Evolutionary conservation across 2,329 filamentous ascomycete species (phyloP).

Genomic region (Pseudocercospora fuligena): DNA sequence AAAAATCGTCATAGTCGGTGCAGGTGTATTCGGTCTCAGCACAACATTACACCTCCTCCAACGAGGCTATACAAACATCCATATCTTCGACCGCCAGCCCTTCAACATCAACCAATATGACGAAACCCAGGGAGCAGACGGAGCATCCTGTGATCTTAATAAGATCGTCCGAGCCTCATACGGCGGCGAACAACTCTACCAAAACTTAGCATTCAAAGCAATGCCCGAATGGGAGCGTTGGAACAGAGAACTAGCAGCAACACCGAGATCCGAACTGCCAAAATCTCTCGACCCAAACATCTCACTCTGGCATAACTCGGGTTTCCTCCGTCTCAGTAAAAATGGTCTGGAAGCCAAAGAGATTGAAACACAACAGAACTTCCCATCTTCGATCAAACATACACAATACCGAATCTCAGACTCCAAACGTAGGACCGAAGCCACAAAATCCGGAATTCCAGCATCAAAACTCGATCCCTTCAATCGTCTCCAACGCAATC

Average conservation of each 20-base stretch:
- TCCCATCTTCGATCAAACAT: slow-evolving; percentile 32
- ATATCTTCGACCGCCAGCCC: slow-evolving; percentile 41
- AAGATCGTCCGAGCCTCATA: slow-evolving; percentile 36
- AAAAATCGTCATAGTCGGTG: slow-evolving; percentile 45
- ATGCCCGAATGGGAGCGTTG: slow-evolving; percentile 43
- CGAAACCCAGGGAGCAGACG: slow-evolving; percentile 27
- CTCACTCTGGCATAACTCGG: slow-evolving; percentile 34
- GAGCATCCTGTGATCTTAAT: slow-evolving; percentile 33
- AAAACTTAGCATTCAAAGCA: slow-evolving; percentile 32
- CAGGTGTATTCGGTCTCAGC: slow-evolving; percentile 52
- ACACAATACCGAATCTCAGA: slow-evolving; percentile 37
- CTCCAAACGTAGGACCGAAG: slow-evolving; percentile 18
- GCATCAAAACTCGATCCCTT: slow-evolving; percentile 29
- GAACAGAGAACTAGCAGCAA: slow-evolving; percentile 30
- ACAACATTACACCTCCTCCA: slow-evolving; percentile 42
- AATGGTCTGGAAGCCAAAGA: slow-evolving; percentile 30
- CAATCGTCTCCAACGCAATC: slow-evolving; percentile 13
- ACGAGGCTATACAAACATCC: slow-evolving; percentile 35
- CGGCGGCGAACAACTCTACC: slow-evolving; percentile 31
- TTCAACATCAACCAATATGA: slow-evolving; percentile 32
- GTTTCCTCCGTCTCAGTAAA: slow-evolving; percentile 32
- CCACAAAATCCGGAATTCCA: slow-evolving; percentile 19
- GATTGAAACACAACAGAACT: slow-evolving; percentile 32
- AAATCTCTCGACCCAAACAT: slow-evolving; percentile 17
- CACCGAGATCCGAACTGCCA: slow-evolving; percentile 15